phyloP scores from a whole-genome alignment of 192 early-diverging fungal species.

The Borealophlyctis nickersoniae region DNA sequence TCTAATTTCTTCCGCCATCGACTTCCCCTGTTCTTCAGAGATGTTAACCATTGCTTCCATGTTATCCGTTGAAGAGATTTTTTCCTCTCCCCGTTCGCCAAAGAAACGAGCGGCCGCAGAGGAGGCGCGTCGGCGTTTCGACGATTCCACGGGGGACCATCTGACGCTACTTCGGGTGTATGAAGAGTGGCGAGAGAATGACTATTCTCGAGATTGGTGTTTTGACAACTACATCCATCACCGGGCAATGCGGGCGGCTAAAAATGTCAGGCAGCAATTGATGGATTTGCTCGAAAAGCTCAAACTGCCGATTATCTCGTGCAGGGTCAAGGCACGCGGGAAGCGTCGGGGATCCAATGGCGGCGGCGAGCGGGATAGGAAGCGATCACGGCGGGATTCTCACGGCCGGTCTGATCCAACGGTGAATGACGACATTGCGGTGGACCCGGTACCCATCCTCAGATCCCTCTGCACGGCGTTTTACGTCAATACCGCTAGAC shows the following conservation, averaged over 20 bases:
- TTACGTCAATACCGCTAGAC: slow-evolving; percentile 51
- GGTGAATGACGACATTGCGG: neutral
- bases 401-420: neutral
- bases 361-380: slow-evolving; percentile 13
- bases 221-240: slow-evolving; percentile 38
- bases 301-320: slow-evolving; percentile 23
- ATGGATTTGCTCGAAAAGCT: slow-evolving; percentile 33
- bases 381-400: neutral
- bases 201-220: slow-evolving; percentile 39
- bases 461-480: slow-evolving; percentile 49
- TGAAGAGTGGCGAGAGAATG: slow-evolving; percentile 34
- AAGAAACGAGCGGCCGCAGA: slow-evolving; percentile 34
- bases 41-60: slow-evolving; percentile 48
- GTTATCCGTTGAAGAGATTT: slow-evolving; percentile 51
- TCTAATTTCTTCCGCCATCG: slow-evolving; percentile 35
- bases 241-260: slow-evolving; percentile 46
- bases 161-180: slow-evolving; percentile 44
- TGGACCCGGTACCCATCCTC: slow-evolving; percentile 42
- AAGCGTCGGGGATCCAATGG: slow-evolving; percentile 1
- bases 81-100: slow-evolving; percentile 30
- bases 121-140: slow-evolving; percentile 22
- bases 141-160: slow-evolving; percentile 49
- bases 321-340: slow-evolving; percentile 1
- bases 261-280: slow-evolving; percentile 47
- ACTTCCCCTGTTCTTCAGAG: slow-evolving; percentile 43